These are phyloP conservation scores for Skeletonema tropicum DNA, from an alignment of 108 stramenopile genomes.

Conservation along the genomic window DNA sequence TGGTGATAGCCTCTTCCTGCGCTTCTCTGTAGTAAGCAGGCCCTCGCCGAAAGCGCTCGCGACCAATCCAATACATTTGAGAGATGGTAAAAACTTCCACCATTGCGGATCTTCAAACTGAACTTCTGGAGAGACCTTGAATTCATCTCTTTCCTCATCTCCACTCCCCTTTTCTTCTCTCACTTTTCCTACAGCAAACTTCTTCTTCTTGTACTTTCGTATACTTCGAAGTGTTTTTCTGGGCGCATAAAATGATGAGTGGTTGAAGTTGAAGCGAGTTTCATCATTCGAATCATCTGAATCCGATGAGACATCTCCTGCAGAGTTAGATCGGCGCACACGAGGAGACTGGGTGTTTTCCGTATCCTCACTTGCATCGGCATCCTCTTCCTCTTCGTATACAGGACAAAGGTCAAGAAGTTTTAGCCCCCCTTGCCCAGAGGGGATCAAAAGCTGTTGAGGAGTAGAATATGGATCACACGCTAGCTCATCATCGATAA, in stretches of 20 bases:
- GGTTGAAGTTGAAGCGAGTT: conserved; percentile 26
- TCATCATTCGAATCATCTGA: conserved; percentile 34
- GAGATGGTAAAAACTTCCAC: conserved; percentile 85
- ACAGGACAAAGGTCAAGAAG: conserved; percentile 81
- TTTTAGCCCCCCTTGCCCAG: conserved; percentile 75
- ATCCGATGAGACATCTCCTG: background rate
- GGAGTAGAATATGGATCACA: conserved; percentile 83
- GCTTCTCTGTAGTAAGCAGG: conserved; percentile 16
- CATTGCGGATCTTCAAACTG: conserved; percentile 92
- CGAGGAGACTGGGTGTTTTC: background rate
- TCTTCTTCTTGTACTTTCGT: conserved; percentile 28
- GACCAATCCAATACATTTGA: conserved; percentile 89
- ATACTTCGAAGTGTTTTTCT: conserved; percentile 27
- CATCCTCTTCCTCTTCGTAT: conserved; percentile 57
- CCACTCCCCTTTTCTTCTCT: background rate
- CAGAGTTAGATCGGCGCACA: background rate
- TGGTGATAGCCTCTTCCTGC: conserved; percentile 7
- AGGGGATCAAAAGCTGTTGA: conserved; percentile 88
- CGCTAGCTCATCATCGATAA: conserved; percentile 88
- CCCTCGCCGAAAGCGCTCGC: conserved; percentile 62
- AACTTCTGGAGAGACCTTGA: conserved; percentile 52
- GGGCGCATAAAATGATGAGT: conserved; percentile 36
- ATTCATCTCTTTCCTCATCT: conserved; percentile 17
- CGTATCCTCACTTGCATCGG: conserved; percentile 12
- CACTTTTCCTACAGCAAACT: background rate